Base-by-base conservation (phyloP, 176 grass and related monocot species). In the Oropetium thomaeum region DNA sequence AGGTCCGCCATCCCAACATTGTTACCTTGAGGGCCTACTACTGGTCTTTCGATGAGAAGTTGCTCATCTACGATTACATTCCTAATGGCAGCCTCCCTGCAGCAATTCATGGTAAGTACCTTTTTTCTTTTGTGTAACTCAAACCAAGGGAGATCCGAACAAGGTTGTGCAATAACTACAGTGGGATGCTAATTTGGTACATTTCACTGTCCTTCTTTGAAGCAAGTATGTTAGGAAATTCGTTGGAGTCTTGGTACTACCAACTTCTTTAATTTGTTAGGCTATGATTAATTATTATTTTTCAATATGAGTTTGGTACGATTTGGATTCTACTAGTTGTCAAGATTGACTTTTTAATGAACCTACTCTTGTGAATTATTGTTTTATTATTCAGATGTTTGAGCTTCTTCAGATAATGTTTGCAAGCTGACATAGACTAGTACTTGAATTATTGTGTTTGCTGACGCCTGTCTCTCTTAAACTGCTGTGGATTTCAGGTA, bases 1-100 rank as follows among this genome's bases (percentile, higher is more conserved):
- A 92, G 76, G 96, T 99, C 35, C 82, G 72, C 27, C 96, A 99
- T 88, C 79, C 96, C n/a, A 95, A 95, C 62, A 86, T 99, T 69
- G 87, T 95, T 65, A 69, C 89, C 52, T 76, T 99, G 57, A 90
- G 91, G 79, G 96, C 96, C 37, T 99, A 99, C 77, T 99, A 95
- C 65, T 99, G 96, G 96, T 99, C 96, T 60, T 83, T 82, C 19
- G 91, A 99, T 53, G 96, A 99, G 87, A 99, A 99, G 76, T 81
- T 99, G 58, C 79, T 99, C 39, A 85, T 99, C 42, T 98, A 98
- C 73, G 89, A 98, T 80, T 98, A 88, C 67, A 98, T 98, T 73
- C 73, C 96, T n/a, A 94, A 92, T 82, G 91, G 89, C 10, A 92
- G 65, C 70, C 89, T 99, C 38, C 84, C 91, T 61, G 62, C 91